A percentile compares a stretch with the other conserved stretches of the same genome.
These are phyloP conservation scores for Pochonia chlamydosporia DNA, from an alignment of 2,329 filamentous ascomycete species.

Conservation along the genomic window DNA sequence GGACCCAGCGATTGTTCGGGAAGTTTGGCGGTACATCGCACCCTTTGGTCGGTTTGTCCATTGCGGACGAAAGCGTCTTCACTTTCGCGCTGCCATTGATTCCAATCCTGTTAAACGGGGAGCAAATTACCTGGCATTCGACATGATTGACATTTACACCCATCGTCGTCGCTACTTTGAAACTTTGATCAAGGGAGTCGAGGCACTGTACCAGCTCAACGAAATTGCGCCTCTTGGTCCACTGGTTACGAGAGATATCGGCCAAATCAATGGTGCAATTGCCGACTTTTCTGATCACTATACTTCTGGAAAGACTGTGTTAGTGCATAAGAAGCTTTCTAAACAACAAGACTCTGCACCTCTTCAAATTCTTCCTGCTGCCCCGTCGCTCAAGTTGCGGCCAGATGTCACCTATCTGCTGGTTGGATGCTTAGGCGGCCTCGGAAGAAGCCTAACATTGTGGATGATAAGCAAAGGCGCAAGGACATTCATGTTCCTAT, in stretches of 20 bases:
- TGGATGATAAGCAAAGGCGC: conserved; percentile 26
- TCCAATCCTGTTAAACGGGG: background rate
- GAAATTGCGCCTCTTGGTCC: too few relatives aligned
- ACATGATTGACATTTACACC: background rate
- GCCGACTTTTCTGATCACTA: too few relatives aligned
- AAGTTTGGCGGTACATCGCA: background rate
- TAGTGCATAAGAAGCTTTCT: too few relatives aligned
- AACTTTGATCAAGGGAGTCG: too few relatives aligned
- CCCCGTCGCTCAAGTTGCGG: conserved; percentile 2
- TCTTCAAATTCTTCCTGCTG: too few relatives aligned
- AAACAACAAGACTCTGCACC: too few relatives aligned
- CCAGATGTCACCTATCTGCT: conserved; percentile 13
- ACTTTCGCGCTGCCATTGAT: background rate
- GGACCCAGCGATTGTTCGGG: background rate
- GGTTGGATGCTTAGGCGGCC: conserved; percentile 20
- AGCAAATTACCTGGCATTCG: background rate
- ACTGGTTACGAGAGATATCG: too few relatives aligned
- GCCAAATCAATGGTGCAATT: too few relatives aligned
- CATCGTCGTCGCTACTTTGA: too few relatives aligned
- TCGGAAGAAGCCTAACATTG: conserved; percentile 24
- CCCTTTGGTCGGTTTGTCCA: background rate
- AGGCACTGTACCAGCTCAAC: too few relatives aligned
- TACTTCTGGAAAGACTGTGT: too few relatives aligned
- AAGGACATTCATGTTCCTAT: conserved; percentile 20
- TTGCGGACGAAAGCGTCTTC: background rate